Conservation (phyloP, 2,329 filamentous ascomycete genomes). For the Ophioceras dolichostomum region DNA sequence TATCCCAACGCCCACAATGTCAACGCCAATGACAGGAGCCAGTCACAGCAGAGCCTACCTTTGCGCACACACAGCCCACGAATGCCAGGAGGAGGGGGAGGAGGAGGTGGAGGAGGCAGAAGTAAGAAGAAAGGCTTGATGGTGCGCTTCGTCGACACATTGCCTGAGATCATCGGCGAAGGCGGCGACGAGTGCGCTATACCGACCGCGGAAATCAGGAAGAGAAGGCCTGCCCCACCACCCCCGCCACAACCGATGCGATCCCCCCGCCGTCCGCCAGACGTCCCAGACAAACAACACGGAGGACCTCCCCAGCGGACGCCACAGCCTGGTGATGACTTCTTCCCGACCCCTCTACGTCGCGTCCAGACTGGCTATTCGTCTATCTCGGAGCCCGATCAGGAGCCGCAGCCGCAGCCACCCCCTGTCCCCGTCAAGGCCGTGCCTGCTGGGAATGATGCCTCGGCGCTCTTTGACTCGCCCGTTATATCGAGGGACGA, state of each 20-base stretch:
- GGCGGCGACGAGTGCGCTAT: constrained; percentile 77
- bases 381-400: constrained; percentile 15
- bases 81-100: no score
- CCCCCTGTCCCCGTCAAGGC: no score
- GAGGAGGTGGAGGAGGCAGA: no score
- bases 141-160: constrained; percentile 61
- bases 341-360: constrained; percentile 39
- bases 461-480: constrained; percentile 23
- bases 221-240: constrained; percentile 20
- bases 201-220: constrained; percentile 60
- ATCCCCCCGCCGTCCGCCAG: constrained; percentile 14
- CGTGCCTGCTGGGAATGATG: not conserved
- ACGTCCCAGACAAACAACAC: constrained; percentile 12
- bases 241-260: constrained; percentile 3
- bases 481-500: constrained; percentile 30
- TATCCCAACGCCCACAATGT: constrained; percentile 42
- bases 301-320: constrained; percentile 16
- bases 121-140: constrained; percentile 55
- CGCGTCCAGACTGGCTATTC: constrained; percentile 46
- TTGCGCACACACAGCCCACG: constrained; percentile 30
- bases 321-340: constrained; percentile 36
- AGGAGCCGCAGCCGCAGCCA: constrained; percentile 6
- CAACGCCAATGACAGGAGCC: constrained; percentile 22
- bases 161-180: constrained; percentile 76
- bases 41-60: constrained; percentile 29